Conservation (phyloP, 257 asterid species). For the Gentiana straminea region DNA sequence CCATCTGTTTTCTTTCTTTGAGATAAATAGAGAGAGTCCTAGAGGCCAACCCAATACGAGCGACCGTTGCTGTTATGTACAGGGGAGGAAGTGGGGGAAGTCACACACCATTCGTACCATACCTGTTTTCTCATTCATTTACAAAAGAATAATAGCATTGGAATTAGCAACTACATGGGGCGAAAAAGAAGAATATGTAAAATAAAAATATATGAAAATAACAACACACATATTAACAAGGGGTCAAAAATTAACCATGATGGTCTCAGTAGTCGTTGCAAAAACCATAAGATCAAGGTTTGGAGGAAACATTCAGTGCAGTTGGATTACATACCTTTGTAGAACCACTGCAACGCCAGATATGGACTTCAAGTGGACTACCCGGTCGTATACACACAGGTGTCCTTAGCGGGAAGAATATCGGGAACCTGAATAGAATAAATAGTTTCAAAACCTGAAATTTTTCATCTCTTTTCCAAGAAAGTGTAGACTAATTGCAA, state of each 20-base stretch:
- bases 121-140: conserved; percentile 32
- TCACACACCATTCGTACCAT: conserved; percentile 93
- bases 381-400: conserved; percentile 58
- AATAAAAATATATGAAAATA: too few relatives aligned
- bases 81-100: conserved; percentile 61
- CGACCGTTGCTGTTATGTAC: conserved; percentile 91
- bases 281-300: too few relatives aligned
- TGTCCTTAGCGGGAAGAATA: conserved; percentile 84
- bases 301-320: background rate
- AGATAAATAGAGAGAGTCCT: background rate
- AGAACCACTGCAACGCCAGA: conserved; percentile 91
- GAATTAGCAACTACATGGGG: background rate
- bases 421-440: conserved; percentile 63
- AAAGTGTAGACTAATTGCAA: too few relatives aligned
- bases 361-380: conserved; percentile 62
- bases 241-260: too few relatives aligned
- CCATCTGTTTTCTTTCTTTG: too few relatives aligned
- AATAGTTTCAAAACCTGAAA: background rate
- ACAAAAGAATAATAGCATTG: background rate
- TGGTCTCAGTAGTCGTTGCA: too few relatives aligned
- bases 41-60: conserved; percentile 91
- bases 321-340: conserved; percentile 49
- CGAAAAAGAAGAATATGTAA: too few relatives aligned
- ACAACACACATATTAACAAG: too few relatives aligned
- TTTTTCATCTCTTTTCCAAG: too few relatives aligned